Conservation (phyloP, 2,329 filamentous ascomycete genomes). For the Aspergillus pseudoglaucus region DNA sequence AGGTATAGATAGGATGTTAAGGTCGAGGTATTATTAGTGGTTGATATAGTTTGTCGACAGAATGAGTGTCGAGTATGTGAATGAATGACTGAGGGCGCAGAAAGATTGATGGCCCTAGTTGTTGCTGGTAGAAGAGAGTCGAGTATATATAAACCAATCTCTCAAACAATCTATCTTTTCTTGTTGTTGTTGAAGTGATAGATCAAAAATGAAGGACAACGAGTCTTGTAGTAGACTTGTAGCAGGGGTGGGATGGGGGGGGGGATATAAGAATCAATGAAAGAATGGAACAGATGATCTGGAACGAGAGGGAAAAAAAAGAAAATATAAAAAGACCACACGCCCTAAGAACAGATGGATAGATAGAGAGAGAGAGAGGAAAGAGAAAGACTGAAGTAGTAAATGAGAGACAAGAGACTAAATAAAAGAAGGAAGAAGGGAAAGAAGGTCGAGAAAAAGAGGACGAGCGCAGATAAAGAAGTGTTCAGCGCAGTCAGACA, state of each 20-base stretch:
- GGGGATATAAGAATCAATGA: slow-evolving; percentile 22
- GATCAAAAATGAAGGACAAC: background rate
- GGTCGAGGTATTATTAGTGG: background rate
- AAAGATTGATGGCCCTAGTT: slow-evolving; percentile 6
- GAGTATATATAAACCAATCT: background rate
- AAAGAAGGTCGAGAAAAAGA: slow-evolving; percentile 21
- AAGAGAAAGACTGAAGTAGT: slow-evolving; percentile 18
- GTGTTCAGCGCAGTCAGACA: too few relatives aligned
- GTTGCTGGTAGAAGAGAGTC: slow-evolving; percentile 1
- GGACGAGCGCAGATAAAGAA: slow-evolving; percentile 13
- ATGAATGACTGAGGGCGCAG: slow-evolving; percentile 33
- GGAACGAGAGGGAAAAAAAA: slow-evolving; percentile 29
- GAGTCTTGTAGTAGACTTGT: background rate
- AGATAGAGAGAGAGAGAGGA: slow-evolving; percentile 19
- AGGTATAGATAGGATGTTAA: background rate
- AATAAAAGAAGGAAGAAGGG: slow-evolving; percentile 24
- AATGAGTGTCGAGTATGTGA: slow-evolving; percentile 26
- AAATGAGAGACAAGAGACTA: slow-evolving; percentile 13
- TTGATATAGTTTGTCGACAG: background rate
- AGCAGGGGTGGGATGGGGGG: slow-evolving; percentile 5
- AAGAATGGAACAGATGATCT: slow-evolving; percentile 7
- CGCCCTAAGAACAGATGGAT: slow-evolving; percentile 9
- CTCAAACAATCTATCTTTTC: background rate
- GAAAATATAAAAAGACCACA: slow-evolving; percentile 15
- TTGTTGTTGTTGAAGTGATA: background rate